Evolutionary conservation across 345 rosid species (phyloP), one percentile per base, ranked within the genome.

Genomic region (Anacardium occidentale): DNA sequence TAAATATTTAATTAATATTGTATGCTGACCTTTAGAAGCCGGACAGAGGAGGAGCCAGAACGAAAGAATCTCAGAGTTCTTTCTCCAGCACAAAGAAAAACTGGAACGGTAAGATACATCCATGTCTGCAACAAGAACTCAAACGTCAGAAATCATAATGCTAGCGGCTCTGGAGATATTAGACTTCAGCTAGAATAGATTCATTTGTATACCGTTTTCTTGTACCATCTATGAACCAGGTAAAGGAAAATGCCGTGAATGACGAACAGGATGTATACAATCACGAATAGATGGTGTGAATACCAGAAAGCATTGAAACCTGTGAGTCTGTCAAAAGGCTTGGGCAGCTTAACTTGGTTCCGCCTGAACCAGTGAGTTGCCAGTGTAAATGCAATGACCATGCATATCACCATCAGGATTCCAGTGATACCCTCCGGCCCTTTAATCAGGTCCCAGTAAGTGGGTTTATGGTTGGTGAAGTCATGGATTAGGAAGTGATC

Each of bases 291-390:
- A 77, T 94, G 97, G 83, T 94, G 98, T 15, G 98, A 94, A 76
- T 94, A 94, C 98, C 98, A 94, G 74, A 94, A 94, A 47, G 98
- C 97, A 66, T 94, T 94, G 83, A 85, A 94, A 68, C 98, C 98
- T 10, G 98, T 94, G 53, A 92, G 75, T 78, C 95, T 91, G 74
- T 94, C 91, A 40, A 94, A 92, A 18, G 98, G 97, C 77, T 87
- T 92, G 6, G 97, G 98, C 20, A 92, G 81, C 76, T 88, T 90
- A 67, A 90, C 81, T 5, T 85, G 85, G 78, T 85, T 92, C 17
- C 92, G 75, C 73, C 98, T 84, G 81, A 89, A 90, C 89, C 90
- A 85, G 66, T 84, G 66, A 40, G 93, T 90, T n/a, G 98, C 98
- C 53, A 94, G 83, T 21, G 86, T 88, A 71, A 90, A 94, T 45